These are phyloP conservation scores for Nectriaceae sp. DNA, from an alignment of 2,329 filamentous ascomycete genomes.

Conservation along the genomic window DNA sequence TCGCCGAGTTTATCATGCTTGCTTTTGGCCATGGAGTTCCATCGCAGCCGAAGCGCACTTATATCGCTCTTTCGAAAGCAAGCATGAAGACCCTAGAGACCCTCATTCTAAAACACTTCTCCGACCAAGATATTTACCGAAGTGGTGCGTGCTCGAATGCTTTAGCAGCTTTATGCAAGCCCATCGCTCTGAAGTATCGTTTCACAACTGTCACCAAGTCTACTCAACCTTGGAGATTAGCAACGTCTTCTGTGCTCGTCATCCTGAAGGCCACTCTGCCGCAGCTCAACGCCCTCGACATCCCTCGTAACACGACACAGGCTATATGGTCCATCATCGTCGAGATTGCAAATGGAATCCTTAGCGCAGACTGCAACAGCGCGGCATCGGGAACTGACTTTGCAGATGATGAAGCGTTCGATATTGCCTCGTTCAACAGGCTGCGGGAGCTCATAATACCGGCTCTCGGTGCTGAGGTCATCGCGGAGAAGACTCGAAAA, in stretches of 20 bases:
- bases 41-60: conserved; percentile 65
- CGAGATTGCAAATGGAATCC: conserved; percentile 66
- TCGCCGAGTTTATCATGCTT: conserved; percentile 71
- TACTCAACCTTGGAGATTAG: conserved; percentile 75
- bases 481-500: conserved; percentile 68
- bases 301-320: conserved; percentile 48
- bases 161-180: conserved; percentile 66
- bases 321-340: conserved; percentile 73
- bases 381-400: conserved; percentile 52
- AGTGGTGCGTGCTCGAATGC: conserved; percentile 67
- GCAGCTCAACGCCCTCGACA: conserved; percentile 52
- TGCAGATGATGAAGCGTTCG: conserved; percentile 74
- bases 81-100: conserved; percentile 71
- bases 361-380: conserved; percentile 61
- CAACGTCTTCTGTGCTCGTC: conserved; percentile 69
- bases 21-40: conserved; percentile 57
- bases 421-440: conserved; percentile 71
- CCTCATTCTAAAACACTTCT: conserved; percentile 60
- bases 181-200: conserved; percentile 78
- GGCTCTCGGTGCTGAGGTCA: conserved; percentile 63
- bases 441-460: conserved; percentile 75
- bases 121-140: conserved; percentile 67
- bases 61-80: conserved; percentile 84
- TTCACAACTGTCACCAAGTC: conserved; percentile 73
- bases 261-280: conserved; percentile 69